Conservation (phyloP, 306 rosid genomes). For the Pachyrhizus erosus region DNA sequence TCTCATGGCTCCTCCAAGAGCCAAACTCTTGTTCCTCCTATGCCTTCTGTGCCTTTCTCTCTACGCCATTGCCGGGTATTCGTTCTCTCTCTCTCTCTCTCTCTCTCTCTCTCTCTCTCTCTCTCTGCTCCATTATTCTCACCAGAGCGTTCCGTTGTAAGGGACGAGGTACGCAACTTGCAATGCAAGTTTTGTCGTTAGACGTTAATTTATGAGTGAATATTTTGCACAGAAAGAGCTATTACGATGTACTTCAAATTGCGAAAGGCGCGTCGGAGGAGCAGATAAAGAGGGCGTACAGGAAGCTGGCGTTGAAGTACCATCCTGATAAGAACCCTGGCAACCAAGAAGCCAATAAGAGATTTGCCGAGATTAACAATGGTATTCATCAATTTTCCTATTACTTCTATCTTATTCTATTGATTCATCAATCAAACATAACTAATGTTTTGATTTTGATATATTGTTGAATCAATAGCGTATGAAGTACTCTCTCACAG, state of each 20-base stretch:
- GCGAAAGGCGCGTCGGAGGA: constrained; percentile 74
- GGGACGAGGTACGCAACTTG: background rate
- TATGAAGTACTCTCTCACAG: constrained; percentile 75
- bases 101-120: constrained; percentile 20
- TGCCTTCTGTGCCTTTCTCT: constrained; percentile 59
- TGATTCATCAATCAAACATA: background rate
- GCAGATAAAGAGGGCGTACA: constrained; percentile 84
- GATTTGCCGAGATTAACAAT: constrained; percentile 75
- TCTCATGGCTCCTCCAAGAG: constrained; percentile 64
- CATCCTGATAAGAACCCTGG: constrained; percentile 89
- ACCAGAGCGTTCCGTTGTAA: background rate
- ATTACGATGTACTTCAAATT: constrained; percentile 70
- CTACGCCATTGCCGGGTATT: constrained; percentile 65
- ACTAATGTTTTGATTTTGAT: background rate
- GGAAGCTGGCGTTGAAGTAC: constrained; percentile 85
- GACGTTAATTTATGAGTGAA: background rate
- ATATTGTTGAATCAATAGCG: constrained; percentile 48
- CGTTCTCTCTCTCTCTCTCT: background rate
- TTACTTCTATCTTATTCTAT: too few species aligned
- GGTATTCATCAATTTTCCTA: constrained; percentile 43
- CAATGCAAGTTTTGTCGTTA: background rate
- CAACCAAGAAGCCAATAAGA: constrained; percentile 77
- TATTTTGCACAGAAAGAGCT: constrained; percentile 61
- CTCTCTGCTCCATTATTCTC: background rate
- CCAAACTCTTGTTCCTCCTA: constrained; percentile 53